These are phyloP conservation scores for Catharanthus roseus DNA, from an alignment of 257 asterid genomes.

Conservation along the genomic window DNA sequence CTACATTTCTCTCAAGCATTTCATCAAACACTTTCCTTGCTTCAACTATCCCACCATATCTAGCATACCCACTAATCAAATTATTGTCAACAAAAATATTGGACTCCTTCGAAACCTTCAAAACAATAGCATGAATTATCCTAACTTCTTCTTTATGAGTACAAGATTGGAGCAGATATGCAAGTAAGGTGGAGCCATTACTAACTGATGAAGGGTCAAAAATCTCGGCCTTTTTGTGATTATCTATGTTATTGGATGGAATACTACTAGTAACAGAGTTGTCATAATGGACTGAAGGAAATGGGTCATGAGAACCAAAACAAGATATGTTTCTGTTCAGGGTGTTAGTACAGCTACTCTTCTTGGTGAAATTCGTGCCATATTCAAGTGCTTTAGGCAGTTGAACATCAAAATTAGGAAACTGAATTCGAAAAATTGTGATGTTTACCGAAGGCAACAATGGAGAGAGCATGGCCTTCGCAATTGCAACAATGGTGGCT, in stretches of 20 bases:
- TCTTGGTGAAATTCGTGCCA: constrained; percentile 9
- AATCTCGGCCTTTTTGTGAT: constrained; percentile 1
- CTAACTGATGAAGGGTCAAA: constrained; percentile 11
- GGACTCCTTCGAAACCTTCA: constrained; percentile 31
- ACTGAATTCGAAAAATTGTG: constrained; percentile 26
- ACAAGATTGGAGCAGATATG: constrained; percentile 56
- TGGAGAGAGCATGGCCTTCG: constrained; percentile 45
- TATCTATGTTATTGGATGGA: constrained; percentile 8
- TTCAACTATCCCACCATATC: constrained; percentile 42
- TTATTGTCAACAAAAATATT: constrained; percentile 48
- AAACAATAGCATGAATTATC: constrained; percentile 40
- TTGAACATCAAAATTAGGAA: constrained; percentile 24
- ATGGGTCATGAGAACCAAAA: constrained; percentile 14
- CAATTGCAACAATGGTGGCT: not conserved
- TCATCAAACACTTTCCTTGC: constrained; percentile 72
- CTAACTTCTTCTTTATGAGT: constrained; percentile 33
- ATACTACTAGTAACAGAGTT: constrained; percentile 3
- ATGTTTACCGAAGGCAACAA: constrained; percentile 25
- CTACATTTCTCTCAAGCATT: constrained; percentile 63
- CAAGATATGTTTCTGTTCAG: constrained; percentile 11
- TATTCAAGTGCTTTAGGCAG: constrained; percentile 12
- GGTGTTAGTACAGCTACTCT: constrained; percentile 8
- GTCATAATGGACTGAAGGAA: constrained; percentile 10
- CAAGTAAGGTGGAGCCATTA: constrained; percentile 29
- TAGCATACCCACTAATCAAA: constrained; percentile 48